These are phyloP conservation scores for Coemansia sp. DNA, from an alignment of 192 early-diverging fungal species.

Conservation along the genomic window DNA sequence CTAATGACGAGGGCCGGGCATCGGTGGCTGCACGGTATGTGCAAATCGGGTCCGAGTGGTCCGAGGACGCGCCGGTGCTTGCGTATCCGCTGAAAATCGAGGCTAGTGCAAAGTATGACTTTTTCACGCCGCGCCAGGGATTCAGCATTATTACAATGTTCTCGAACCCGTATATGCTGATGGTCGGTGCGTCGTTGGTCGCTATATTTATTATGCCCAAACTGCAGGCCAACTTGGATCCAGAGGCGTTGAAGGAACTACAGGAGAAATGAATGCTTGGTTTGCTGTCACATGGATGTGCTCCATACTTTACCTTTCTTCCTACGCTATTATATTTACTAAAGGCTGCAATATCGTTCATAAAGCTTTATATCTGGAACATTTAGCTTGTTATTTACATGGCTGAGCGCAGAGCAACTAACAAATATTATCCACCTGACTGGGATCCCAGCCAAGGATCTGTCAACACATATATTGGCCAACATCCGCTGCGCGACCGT, in stretches of 20 bases:
- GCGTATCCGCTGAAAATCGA: constrained; percentile 46
- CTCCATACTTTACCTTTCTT: not conserved
- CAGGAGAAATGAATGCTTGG: constrained; percentile 17
- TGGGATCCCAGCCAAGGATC: constrained; percentile 84
- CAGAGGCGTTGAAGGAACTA: constrained; percentile 53
- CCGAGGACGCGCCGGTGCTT: constrained; percentile 37
- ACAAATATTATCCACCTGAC: constrained; percentile 86
- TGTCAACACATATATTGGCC: constrained; percentile 80
- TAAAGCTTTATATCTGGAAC: not conserved
- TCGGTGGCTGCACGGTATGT: constrained; percentile 49
- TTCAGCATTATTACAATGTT: constrained; percentile 62
- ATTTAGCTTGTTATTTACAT: constrained; percentile 1
- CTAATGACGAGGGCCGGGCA: constrained; percentile 27
- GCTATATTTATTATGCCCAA: constrained; percentile 65
- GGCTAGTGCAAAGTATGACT: constrained; percentile 47
- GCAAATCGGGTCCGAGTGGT: constrained; percentile 49
- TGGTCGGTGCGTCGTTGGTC: constrained; percentile 59
- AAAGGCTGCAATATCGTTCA: not conserved
- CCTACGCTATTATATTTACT: not conserved
- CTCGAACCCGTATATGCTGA: constrained; percentile 66
- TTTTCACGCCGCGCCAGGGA: constrained; percentile 56
- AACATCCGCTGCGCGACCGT: constrained; percentile 83
- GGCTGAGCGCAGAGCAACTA: constrained; percentile 39
- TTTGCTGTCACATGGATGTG: constrained; percentile 1
- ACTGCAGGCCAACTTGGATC: constrained; percentile 60